Conservation (phyloP, 2,329 filamentous ascomycete species). For the Bisporella sp. region DNA sequence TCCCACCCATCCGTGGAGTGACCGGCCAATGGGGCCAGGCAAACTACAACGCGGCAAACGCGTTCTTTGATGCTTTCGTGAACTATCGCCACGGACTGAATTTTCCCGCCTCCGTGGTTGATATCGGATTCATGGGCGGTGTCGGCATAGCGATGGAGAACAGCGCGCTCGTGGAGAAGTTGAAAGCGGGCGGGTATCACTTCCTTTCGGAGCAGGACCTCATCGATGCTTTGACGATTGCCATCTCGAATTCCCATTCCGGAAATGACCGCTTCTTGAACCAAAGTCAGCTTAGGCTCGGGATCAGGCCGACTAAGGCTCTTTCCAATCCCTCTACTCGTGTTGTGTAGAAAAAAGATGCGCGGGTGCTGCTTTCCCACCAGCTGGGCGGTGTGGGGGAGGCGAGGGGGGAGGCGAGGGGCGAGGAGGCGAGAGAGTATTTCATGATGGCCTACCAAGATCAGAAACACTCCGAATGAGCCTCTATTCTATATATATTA, state of each 20-base stretch:
- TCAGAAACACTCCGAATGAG: no score
- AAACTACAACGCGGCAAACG: constrained; percentile 33
- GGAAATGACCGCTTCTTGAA: not conserved
- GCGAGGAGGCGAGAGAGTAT: not conserved
- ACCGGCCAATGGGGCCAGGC: constrained; percentile 27
- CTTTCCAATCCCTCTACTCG: not conserved
- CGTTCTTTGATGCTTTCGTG: constrained; percentile 39
- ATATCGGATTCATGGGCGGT: constrained; percentile 42
- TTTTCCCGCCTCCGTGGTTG: constrained; percentile 38
- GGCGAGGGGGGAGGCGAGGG: no score
- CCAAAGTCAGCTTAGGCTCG: constrained; percentile 1
- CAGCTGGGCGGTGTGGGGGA: not conserved
- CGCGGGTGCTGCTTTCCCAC: not conserved
- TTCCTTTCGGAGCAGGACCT: constrained; percentile 1
- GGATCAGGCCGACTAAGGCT: not conserved
- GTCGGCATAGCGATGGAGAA: constrained; percentile 27
- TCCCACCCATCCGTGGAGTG: constrained; percentile 29
- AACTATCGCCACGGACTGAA: constrained; percentile 31
- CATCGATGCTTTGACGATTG: constrained; percentile 1
- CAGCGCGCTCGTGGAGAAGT: not conserved
- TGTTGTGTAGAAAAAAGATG: constrained; percentile 2
- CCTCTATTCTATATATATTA: no score
- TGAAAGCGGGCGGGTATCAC: constrained; percentile 1
- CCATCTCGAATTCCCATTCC: constrained; percentile 1
- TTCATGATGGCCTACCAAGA: not conserved